phyloP scores from a whole-genome alignment of 768 basidiomycete species.

The Kockovaella imperatae region DNA sequence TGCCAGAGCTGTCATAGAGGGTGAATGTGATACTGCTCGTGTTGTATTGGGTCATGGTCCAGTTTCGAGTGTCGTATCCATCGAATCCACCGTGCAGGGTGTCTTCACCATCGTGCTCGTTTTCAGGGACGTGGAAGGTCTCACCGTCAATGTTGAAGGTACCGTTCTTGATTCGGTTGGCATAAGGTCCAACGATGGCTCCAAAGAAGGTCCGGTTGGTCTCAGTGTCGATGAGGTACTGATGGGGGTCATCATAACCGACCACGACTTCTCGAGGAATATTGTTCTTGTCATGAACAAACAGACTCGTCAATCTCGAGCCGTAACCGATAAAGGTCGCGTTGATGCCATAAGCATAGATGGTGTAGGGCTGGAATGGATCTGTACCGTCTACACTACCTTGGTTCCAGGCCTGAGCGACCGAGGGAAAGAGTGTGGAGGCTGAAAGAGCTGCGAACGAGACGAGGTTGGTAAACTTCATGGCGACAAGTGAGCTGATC shows the following conservation, averaged over 20 bases:
- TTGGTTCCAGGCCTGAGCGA: too few relatives aligned
- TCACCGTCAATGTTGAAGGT: conserved; percentile 17
- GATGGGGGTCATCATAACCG: conserved; percentile 55
- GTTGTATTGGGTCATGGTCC: conserved; percentile 50
- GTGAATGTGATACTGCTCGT: conserved; percentile 52
- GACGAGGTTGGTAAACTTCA: too few relatives aligned
- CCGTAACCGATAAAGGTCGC: conserved; percentile 57
- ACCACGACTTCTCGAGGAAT: conserved; percentile 53
- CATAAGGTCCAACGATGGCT: conserved; percentile 46
- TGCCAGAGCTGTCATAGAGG: conserved; percentile 50
- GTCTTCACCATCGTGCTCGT: conserved; percentile 47
- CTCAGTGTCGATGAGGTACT: conserved; percentile 24
- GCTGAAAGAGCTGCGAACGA: too few relatives aligned
- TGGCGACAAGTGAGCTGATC: too few relatives aligned
- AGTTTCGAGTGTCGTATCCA: conserved; percentile 57
- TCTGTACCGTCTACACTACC: conserved; percentile 3
- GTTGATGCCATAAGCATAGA: conserved; percentile 43
- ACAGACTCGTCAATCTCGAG: conserved; percentile 54
- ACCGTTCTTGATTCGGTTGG: conserved; percentile 28
- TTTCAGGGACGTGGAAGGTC: conserved; percentile 17
- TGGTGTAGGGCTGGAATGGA: conserved; percentile 18
- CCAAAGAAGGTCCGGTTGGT: conserved; percentile 20
- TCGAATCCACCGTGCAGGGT: conserved; percentile 55
- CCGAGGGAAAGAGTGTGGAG: too few relatives aligned
- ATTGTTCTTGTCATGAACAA: conserved; percentile 53